Percentiles rank a stretch among this genome's conserved stretches.
phyloP scores from a whole-genome alignment of 2,329 filamentous ascomycete species.

The Emergomyces orientalis region DNA sequence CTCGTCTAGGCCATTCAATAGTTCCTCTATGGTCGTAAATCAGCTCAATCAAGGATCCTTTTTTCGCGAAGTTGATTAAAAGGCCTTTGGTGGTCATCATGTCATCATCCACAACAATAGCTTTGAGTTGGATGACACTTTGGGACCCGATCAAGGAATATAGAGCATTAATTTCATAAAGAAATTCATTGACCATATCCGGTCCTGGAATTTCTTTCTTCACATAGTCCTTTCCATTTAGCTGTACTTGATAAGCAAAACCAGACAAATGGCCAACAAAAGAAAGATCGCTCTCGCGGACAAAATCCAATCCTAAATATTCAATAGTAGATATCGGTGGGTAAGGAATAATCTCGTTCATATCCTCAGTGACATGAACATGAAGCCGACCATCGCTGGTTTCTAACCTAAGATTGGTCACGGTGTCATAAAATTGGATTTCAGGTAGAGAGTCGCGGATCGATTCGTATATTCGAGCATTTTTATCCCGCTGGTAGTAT shows the following conservation, averaged over 20 bases:
- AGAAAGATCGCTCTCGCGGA: conserved; percentile 64
- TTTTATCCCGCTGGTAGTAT: conserved; percentile 84
- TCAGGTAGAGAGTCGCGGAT: conserved; percentile 86
- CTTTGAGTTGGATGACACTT: conserved; percentile 77
- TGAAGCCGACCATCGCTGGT: conserved; percentile 81
- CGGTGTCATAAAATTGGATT: conserved; percentile 91
- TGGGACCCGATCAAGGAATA: conserved; percentile 61
- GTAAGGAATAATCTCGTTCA: conserved; percentile 87
- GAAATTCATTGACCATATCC: conserved; percentile 89
- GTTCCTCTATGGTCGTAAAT: conserved; percentile 66
- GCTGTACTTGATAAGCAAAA: conserved; percentile 87
- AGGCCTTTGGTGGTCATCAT: conserved; percentile 71
- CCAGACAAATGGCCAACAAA: conserved; percentile 93
- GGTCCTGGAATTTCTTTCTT: conserved; percentile 98
- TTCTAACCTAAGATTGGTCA: conserved; percentile 90
- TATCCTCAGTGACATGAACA: conserved; percentile 95
- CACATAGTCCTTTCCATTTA: conserved; percentile 62
- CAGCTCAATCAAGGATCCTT: conserved; percentile 81
- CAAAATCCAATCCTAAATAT: conserved; percentile 50
- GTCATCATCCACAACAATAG: conserved; percentile 73
- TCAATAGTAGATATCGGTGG: conserved; percentile 63
- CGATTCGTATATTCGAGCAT: conserved; percentile 82
- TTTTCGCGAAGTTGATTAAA: conserved; percentile 76
- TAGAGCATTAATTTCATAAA: conserved; percentile 96
- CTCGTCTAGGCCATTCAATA: conserved; percentile 61